Evolutionary conservation across 495 filamentous ascomycete species (phyloP), one percentile per base, ranked within the genome.

Genomic region (Amniculicola lignicola): DNA sequence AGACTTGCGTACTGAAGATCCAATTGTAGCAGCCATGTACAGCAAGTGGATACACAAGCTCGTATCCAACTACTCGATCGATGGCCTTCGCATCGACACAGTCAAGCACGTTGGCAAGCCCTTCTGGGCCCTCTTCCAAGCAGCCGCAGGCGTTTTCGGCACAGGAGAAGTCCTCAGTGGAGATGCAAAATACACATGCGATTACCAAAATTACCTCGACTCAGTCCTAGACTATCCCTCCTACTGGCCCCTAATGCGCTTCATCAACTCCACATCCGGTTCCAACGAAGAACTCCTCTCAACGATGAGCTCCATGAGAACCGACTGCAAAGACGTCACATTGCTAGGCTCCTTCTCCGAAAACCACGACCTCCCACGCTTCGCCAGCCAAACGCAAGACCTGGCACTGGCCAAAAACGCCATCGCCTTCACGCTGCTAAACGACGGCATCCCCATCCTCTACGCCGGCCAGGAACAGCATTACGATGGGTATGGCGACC

Each of bases 391-490:
- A 1, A 70, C 55, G 22, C 36, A 42, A 19, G 66, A 70, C 39
- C 74, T 75, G 35, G 71, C 81, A 2, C 75, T 85, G 3, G 75
- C 82, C 24, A 82, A 82, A 67, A 86, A 92, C 63, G 84, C 78
- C 2, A 80, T 89, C 51, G 77, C 85, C 0, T 88, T 85, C 63
- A 84, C 77, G 18, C 79, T 92, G 48, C 81, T 94, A 47, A 73
- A 76, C 4, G 87, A 89, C 53, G 82, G 82, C 12, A 81, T 85
- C 16, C 82, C 83, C 0, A 83, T 85, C 63, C 76, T 81, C 44
- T 87, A 86, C 59, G 72, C 78, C 57, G 88, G 88, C 15, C 85
- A 89, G 66, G 88, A 91, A 66, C 87, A 92, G 53, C 79, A 81
- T 44, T 84, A 82, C 64, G 86, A n/a, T n/a, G 37, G 87, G 42